A percentile compares a stretch with the other conserved stretches of the same genome.
Evolutionary conservation across 2,329 filamentous ascomycete genomes (phyloP).

Genomic region (Thelonectria discophora): DNA sequence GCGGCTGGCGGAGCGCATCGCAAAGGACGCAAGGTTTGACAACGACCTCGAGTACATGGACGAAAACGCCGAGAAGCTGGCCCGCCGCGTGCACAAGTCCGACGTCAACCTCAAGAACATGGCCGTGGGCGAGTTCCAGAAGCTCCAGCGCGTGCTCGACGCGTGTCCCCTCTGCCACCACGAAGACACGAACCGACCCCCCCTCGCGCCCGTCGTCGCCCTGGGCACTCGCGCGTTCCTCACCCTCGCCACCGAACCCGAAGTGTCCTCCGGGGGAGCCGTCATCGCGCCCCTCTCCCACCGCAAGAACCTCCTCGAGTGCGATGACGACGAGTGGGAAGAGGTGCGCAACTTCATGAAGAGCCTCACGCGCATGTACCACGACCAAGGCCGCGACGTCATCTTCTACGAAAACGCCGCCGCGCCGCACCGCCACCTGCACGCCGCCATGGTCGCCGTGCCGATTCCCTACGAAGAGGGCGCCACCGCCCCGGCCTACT

Average conservation of each 20-base stretch:
- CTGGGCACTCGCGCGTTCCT: constrained; percentile 87
- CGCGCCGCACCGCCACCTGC: constrained; percentile 76
- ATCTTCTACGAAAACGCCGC: constrained; percentile 98
- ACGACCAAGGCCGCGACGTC: constrained; percentile 89
- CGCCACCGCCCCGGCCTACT: constrained; percentile 91
- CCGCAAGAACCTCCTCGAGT: constrained; percentile 90
- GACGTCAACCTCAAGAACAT: constrained; percentile 87
- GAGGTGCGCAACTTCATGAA: constrained; percentile 99
- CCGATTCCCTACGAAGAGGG: constrained; percentile 92
- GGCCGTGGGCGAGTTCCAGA: constrained; percentile 88
- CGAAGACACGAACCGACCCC: constrained; percentile 78
- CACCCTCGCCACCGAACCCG: constrained; percentile 88
- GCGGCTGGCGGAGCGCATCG: constrained; percentile 89
- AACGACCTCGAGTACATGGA: constrained; percentile 97
- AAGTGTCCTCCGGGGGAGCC: constrained; percentile 82
- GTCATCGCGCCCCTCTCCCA: constrained; percentile 92
- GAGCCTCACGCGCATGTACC: constrained; percentile 90
- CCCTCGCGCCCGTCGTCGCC: constrained; percentile 84
- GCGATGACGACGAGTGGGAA: constrained; percentile 99
- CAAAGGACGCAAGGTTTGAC: constrained; percentile 90
- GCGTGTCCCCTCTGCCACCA: constrained; percentile 91
- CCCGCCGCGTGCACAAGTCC: constrained; percentile 85
- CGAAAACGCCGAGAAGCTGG: constrained; percentile 91
- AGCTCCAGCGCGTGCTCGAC: constrained; percentile 86
- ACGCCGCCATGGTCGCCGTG: constrained; percentile 86